Conservation (phyloP, 306 rosid species). For the Spatholobus suberectus region DNA sequence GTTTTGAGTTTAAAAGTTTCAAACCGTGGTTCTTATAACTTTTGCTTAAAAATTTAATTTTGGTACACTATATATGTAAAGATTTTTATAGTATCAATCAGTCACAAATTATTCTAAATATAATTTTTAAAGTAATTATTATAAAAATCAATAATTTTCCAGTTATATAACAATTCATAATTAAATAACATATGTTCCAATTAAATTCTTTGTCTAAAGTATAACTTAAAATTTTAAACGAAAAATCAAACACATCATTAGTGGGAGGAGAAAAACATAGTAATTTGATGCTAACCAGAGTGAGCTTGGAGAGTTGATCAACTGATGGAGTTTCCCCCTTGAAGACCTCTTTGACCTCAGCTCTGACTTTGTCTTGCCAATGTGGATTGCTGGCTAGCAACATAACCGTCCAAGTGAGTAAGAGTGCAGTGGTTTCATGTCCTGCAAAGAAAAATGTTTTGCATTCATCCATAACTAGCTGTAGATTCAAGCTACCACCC, state of each 20-base stretch:
- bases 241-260: neutral
- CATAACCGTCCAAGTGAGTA: slow-evolving; percentile 92
- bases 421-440: slow-evolving; percentile 87
- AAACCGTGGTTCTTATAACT: too few relatives aligned
- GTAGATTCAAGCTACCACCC: slow-evolving; percentile 59
- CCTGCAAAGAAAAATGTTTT: slow-evolving; percentile 98
- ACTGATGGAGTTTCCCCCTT: slow-evolving; percentile 57
- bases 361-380: slow-evolving; percentile 84
- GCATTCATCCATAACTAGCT: slow-evolving; percentile 93
- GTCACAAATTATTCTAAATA: too few relatives aligned
- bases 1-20: too few relatives aligned
- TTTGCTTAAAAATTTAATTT: too few relatives aligned
- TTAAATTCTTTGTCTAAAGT: too few relatives aligned
- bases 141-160: too few relatives aligned
- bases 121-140: too few relatives aligned
- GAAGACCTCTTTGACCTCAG: slow-evolving; percentile 63
- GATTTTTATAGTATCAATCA: too few relatives aligned
- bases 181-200: too few relatives aligned
- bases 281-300: slow-evolving; percentile 50
- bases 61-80: too few relatives aligned
- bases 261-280: neutral
- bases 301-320: slow-evolving; percentile 79
- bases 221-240: too few relatives aligned
- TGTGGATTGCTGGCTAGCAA: slow-evolving; percentile 67
- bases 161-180: too few relatives aligned